Evolutionary conservation across 192 early-diverging fungal genomes (phyloP), one percentile per base, ranked within the genome.

Genomic region (Backusella circina): DNA sequence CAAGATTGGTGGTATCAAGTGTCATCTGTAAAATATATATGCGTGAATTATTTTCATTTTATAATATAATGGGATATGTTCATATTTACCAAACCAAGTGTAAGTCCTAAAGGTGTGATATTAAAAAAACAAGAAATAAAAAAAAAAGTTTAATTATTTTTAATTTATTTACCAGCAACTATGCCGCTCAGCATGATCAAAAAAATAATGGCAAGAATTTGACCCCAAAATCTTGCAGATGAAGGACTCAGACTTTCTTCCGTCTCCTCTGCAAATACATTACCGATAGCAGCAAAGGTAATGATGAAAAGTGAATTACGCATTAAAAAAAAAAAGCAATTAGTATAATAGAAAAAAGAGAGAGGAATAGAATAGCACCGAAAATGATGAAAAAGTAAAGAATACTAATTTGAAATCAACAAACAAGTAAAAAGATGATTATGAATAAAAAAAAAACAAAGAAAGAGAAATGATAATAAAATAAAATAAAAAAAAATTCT

Each of bases 1-100:
- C 80, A 50, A 93, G 74, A 72, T 93, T 93, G 26, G 88, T 90
- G 75, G 88, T 88, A 80, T 98, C 96, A 65, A 95, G 80, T n/a
- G 90, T 92, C 91, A 94, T 93, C 70, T 92, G 79, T 13, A 26
- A 47, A 26, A 28, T 23, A 10, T 26, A 57, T 2, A 26, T 26
- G 23, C 26, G 23, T 57, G 54, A 57, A 57, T 57, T 57, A 2
- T 12, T 23, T 13, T 21, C 23, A 47, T 47, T 16, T 5, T 35
- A 35, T 31, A 74, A 32, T 30, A 35, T 21, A 21, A 35, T 15
- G 44, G 51, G 13, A 67, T 31, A 10, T 31, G 12, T 30, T 50
- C n/a, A 36, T 51, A 44, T 18, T 32, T 81, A 84, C 82, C 70
- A 84, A 71, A 41, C 80, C 80, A 64, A 84, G 75, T 0, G 80